These are phyloP conservation scores for Didymella pomorum DNA, from an alignment of 2,329 filamentous ascomycete species.

Conservation along the genomic window DNA sequence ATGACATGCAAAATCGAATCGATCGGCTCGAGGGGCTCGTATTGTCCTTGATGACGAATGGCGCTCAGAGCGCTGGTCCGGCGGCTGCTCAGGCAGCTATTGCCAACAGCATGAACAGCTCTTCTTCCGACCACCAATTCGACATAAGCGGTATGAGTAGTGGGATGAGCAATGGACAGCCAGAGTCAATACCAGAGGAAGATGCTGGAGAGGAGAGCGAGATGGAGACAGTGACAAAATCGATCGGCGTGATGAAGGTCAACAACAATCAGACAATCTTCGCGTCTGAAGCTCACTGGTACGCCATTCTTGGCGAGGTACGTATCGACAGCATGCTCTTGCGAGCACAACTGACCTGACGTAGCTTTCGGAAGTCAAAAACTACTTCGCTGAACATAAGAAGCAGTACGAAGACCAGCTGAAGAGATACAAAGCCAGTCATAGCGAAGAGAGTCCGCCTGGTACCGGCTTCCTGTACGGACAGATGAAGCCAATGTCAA, in stretches of 20 bases:
- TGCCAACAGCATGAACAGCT: slow-evolving; percentile 55
- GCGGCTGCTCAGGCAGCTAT: slow-evolving; percentile 67
- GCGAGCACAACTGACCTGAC: slow-evolving; percentile 16
- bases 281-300: slow-evolving; percentile 62
- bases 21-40: slow-evolving; percentile 93
- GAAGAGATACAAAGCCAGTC: slow-evolving; percentile 75
- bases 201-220: slow-evolving; percentile 69
- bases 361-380: slow-evolving; percentile 89
- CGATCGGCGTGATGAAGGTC: slow-evolving; percentile 62
- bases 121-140: slow-evolving; percentile 51
- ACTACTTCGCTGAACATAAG: slow-evolving; percentile 85
- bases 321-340: slow-evolving; percentile 30
- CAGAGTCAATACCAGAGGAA: slow-evolving; percentile 63
- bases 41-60: slow-evolving; percentile 91
- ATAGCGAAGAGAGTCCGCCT: slow-evolving; percentile 62
- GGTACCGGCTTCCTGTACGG: slow-evolving; percentile 83
- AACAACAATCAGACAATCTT: slow-evolving; percentile 59
- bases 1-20: slow-evolving; percentile 99
- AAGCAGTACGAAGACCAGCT: slow-evolving; percentile 87
- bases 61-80: slow-evolving; percentile 67
- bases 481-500: slow-evolving; percentile 71
- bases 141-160: slow-evolving; percentile 64
- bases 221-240: slow-evolving; percentile 61
- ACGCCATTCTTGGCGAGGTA: slow-evolving; percentile 59
- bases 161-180: slow-evolving; percentile 63